phyloP scores from a whole-genome alignment of 176 grass and related monocot species.

The Sorghum bicolor region Sorghum_bicolor_NCBIv3 NC_012874.2:7076501-7077000 shows the following conservation, averaged over 20 bases:
- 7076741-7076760: not conserved
- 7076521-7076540: slow-evolving; percentile 95
- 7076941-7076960: slow-evolving; percentile 68
- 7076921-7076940: slow-evolving; percentile 15
- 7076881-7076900: not conserved
- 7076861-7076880: not conserved
- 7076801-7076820: not conserved
- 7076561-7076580: not conserved
- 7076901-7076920: not conserved
- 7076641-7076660: not conserved
- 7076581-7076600: not conserved
- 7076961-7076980: slow-evolving; percentile 54
- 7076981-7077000: slow-evolving; percentile 55
- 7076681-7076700: not conserved
- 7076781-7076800: not conserved
- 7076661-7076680: not conserved
- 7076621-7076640: not conserved
- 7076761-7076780: not conserved
- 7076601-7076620: not conserved
- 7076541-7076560: slow-evolving; percentile 84
- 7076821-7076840: not conserved
- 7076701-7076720: not conserved
- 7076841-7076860: not conserved
- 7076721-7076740: not conserved
- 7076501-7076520: slow-evolving; percentile 92